Evolutionary conservation across 192 early-diverging fungal genomes (phyloP), one percentile per base, ranked within the genome.

Genomic region (Spizellomyces sp.): DNA sequence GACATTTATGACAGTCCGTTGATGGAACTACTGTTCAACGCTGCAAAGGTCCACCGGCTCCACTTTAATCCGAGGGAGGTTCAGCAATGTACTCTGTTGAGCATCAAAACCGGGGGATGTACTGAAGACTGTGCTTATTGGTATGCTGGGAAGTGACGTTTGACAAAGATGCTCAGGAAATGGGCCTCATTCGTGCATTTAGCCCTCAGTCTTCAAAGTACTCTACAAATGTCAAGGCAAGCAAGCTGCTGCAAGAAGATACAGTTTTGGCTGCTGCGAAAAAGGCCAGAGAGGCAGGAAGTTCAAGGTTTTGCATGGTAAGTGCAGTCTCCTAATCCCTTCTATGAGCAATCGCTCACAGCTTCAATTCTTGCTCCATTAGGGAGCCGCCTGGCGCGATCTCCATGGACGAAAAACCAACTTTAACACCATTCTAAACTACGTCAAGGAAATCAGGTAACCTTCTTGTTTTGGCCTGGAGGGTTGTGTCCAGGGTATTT

Each of bases 71-170:
- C 89, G 9, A 76, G 84, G 47, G 86, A 84, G 44, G 90, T 93
- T 19, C 92, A 93, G 81, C 90, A 91, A 73, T 92, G 89, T 76
- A 93, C 92, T 8, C 80, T 93, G 5, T 67, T 92, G 54, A 87
- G 83, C 62, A 93, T 93, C 81, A 93, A 93, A 80, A 92, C 92
- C 19, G 92, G 92, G 61, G 92, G 92, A 22, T 93, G 92, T 71
- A 83, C 85, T 12, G 92, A 93, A 75, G 92, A 93, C 77, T 93
- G 92, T 78, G 84, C 90, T 56, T 93, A 93, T 77, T 84, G 82
- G 74, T 76, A 63, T 21, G 62, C 9, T 69, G n/a, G 48, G 9
- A 1, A 14, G 60, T 41, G 2, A n/a, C 0, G 0, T 54, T 19
- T 54, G 50, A 54, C 17, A 54, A 12, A 2, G 50, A n/a, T 54